These are phyloP conservation scores for Talaromyces sp. DNA, from an alignment of 2,329 filamentous ascomycete species.

Conservation along the genomic window DNA sequence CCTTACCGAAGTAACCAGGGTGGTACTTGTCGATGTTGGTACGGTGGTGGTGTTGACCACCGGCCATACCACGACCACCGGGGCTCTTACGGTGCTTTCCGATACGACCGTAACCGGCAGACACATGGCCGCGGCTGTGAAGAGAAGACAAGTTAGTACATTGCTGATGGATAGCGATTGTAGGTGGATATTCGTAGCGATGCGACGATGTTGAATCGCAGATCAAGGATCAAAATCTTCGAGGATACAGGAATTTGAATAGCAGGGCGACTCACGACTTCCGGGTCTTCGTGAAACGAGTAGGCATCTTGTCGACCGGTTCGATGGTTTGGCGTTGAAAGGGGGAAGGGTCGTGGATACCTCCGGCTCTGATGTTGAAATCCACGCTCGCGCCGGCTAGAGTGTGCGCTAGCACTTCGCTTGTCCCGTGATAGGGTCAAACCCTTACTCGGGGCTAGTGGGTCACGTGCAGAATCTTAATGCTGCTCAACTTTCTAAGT, in stretches of 20 bases:
- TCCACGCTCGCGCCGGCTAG: conserved; percentile 37
- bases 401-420: conserved; percentile 44
- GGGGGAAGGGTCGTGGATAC: conserved; percentile 34
- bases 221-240: conserved; percentile 17
- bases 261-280: conserved; percentile 48
- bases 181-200: conserved; percentile 7
- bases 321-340: conserved; percentile 41
- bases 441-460: conserved; percentile 25
- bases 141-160: conserved; percentile 27
- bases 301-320: conserved; percentile 54
- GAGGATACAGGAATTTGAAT: conserved; percentile 15
- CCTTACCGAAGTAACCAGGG: conserved; percentile 99
- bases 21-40: conserved; percentile 94
- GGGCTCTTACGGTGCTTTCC: conserved; percentile 97
- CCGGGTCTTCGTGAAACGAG: conserved; percentile 54
- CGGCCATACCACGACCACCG: conserved; percentile 82
- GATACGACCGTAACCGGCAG: conserved; percentile 95
- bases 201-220: conserved; percentile 21
- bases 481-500: too few species aligned
- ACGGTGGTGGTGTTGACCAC: conserved; percentile 98
- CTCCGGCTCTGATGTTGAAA: conserved; percentile 40
- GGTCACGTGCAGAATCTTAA: conserved; percentile 16
- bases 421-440: conserved; percentile 40
- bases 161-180: conserved; percentile 7
- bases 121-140: conserved; percentile 90